Evolutionary conservation across 1,139 yeast genomes (phyloP).

Genomic region (Candida sp.): DNA sequence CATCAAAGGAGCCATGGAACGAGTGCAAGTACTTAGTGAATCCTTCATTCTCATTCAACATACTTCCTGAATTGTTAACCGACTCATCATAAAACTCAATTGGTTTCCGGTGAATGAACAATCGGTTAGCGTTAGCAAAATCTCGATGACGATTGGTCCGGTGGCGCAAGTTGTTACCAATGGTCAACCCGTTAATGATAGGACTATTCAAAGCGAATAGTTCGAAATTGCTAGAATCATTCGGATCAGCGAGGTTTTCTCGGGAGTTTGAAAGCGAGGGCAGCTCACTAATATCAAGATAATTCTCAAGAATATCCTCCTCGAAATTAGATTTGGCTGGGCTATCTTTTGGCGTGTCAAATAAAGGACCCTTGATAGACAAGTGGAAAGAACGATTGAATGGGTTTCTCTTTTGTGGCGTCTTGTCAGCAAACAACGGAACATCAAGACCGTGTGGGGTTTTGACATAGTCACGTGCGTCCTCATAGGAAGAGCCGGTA

Average conservation of each 20-base stretch:
- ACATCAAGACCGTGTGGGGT: constrained; percentile 1
- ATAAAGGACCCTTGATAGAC: constrained; percentile 31
- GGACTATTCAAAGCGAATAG: constrained; percentile 39
- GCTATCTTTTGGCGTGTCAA: constrained; percentile 13
- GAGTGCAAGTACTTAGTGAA: constrained; percentile 17
- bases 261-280: constrained; percentile 7
- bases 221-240: constrained; percentile 17
- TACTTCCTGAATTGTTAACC: not conserved
- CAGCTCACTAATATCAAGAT: constrained; percentile 25
- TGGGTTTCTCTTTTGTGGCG: constrained; percentile 12
- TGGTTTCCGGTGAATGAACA: constrained; percentile 23
- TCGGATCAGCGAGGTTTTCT: not conserved
- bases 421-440: not conserved
- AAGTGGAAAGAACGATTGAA: constrained; percentile 34
- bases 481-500: not conserved
- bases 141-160: constrained; percentile 13
- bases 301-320: constrained; percentile 39
- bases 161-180: constrained; percentile 33
- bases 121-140: constrained; percentile 14
- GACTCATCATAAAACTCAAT: constrained; percentile 5
- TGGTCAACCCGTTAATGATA: constrained; percentile 39
- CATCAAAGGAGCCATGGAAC: constrained; percentile 39
- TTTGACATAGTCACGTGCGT: not conserved
- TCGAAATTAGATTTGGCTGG: constrained; percentile 12
- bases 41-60: constrained; percentile 3